phyloP scores from a whole-genome alignment of 1,284 basidiomycete genomes.

The Cutaneotrichosporon arboriforme region DNA sequence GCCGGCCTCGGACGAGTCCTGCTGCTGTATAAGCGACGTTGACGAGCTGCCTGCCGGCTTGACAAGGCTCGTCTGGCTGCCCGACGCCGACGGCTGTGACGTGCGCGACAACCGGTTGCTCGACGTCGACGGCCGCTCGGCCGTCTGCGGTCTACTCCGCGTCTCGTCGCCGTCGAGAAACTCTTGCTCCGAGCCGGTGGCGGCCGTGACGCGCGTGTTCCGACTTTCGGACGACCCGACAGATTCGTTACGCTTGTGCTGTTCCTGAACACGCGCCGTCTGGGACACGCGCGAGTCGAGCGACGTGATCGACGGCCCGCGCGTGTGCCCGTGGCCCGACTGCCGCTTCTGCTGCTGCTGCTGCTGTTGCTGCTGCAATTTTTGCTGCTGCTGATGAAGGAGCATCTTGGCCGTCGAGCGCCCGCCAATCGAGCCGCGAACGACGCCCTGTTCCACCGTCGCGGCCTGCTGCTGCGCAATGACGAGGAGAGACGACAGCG shows the following conservation, averaged over 20 bases:
- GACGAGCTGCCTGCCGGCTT: constrained; percentile 26
- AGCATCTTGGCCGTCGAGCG: constrained; percentile 18
- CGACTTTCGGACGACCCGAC: constrained; percentile 7
- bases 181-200: constrained; percentile 37
- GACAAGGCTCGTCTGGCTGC: constrained; percentile 22
- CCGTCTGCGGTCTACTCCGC: constrained; percentile 6
- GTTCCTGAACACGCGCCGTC: not conserved
- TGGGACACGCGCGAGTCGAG: constrained; percentile 2
- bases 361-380: not conserved
- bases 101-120: constrained; percentile 7
- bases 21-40: constrained; percentile 32
- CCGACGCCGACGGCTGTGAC: constrained; percentile 19
- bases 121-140: not conserved
- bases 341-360: not conserved
- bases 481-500: constrained; percentile 26
- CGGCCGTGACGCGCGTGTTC: constrained; percentile 13
- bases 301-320: constrained; percentile 1
- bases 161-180: constrained; percentile 29
- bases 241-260: constrained; percentile 9
- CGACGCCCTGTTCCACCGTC: constrained; percentile 24
- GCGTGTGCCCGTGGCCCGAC: constrained; percentile 2
- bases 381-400: not conserved
- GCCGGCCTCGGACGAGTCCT: constrained; percentile 24
- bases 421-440: constrained; percentile 27
- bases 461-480: constrained; percentile 32